Conservation (phyloP, 257 asterid species). For the Ilex asprella region DNA sequence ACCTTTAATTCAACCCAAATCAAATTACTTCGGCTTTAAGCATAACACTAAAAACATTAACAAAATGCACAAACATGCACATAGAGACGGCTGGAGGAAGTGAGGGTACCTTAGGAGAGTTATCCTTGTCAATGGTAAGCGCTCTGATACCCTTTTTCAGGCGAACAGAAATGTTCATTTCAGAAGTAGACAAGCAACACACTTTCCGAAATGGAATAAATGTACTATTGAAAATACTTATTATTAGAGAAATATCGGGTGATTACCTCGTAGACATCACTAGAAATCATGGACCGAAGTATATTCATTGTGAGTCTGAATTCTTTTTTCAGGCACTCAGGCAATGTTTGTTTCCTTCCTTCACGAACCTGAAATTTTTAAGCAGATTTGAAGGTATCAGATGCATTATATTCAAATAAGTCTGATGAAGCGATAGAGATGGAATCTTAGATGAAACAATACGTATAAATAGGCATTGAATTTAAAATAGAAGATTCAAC, state of each 20-base stretch:
- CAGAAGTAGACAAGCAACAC: not conserved
- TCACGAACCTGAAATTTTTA: conserved; percentile 50
- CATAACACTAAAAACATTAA: not conserved
- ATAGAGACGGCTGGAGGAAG: conserved; percentile 5
- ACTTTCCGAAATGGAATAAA: not conserved
- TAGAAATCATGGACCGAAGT: conserved; percentile 51
- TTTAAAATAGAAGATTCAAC: no score
- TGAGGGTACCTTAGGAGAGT: conserved; percentile 55
- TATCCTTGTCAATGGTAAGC: conserved; percentile 73
- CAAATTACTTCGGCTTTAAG: no score
- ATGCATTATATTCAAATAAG: no score
- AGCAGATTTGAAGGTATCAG: not conserved
- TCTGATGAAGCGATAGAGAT: no score
- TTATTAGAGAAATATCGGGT: not conserved
- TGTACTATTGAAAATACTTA: not conserved
- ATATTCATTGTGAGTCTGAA: conserved; percentile 72
- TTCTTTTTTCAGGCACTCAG: conserved; percentile 75
- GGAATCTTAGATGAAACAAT: no score
- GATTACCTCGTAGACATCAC: conserved; percentile 83
- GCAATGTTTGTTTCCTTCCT: conserved; percentile 64
- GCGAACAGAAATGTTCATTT: not conserved
- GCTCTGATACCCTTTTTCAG: conserved; percentile 78
- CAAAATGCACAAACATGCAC: conserved; percentile 1
- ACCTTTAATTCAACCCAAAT: no score
- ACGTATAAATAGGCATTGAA: no score